Evolutionary conservation across 108 stramenopile species (phyloP).

Genomic region (Cylindrotheca fusiformis): DNA sequence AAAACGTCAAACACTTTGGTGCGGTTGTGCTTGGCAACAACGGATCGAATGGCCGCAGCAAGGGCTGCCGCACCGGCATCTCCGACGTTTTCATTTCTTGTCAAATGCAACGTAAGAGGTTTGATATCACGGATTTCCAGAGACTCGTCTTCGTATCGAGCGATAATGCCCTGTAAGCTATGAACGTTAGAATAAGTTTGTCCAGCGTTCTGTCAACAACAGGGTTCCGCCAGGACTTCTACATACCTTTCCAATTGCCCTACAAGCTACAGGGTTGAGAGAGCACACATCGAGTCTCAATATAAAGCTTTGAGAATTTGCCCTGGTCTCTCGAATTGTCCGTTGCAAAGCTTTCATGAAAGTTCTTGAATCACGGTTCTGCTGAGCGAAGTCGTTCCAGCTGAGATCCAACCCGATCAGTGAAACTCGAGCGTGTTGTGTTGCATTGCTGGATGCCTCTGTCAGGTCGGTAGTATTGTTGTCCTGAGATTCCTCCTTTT

Average conservation of each 20-base stretch:
- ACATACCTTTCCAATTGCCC: constrained; percentile 60
- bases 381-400: constrained; percentile 42
- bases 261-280: constrained; percentile 67
- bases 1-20: constrained; percentile 50
- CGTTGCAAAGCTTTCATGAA: not conserved
- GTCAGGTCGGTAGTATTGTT: constrained; percentile 1
- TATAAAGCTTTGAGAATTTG: not conserved
- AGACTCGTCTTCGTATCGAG: constrained; percentile 27
- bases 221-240: too few species aligned
- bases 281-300: constrained; percentile 42
- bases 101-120: constrained; percentile 40
- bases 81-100: constrained; percentile 66
- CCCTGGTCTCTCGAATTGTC: not conserved
- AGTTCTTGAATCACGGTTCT: constrained; percentile 29
- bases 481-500: constrained; percentile 9
- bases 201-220: not conserved
- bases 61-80: constrained; percentile 77
- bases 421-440: too few species aligned
- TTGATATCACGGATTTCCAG: not conserved
- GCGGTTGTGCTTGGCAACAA: constrained; percentile 7
- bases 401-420: constrained; percentile 66
- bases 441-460: too few species aligned
- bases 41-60: constrained; percentile 66
- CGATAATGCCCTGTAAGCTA: constrained; percentile 7
- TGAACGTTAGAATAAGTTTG: not conserved